A percentile compares a stretch with the other conserved stretches of the same genome.
Conservation (phyloP, 345 rosid genomes). For the Bruguiera sexangula region DNA sequence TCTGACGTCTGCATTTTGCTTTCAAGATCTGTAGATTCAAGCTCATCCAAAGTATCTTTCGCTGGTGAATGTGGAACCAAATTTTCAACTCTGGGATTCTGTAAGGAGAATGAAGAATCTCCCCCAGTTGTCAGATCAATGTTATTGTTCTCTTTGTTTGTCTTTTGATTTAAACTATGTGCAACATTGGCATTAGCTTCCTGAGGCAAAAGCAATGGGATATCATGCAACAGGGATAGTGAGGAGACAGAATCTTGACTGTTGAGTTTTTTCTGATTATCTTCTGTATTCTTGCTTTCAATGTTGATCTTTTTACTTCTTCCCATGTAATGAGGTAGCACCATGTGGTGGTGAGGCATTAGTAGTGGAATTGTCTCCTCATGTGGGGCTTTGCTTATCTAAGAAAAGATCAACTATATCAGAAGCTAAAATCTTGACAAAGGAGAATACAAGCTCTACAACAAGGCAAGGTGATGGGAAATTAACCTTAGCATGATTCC, state of each 20-base stretch:
- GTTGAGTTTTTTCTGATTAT: slow-evolving; percentile 29
- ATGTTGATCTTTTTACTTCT: slow-evolving; percentile 57
- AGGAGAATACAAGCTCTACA: neutral
- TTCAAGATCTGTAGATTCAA: slow-evolving; percentile 25
- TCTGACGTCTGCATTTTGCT: slow-evolving; percentile 36
- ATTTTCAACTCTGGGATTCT: slow-evolving; percentile 25
- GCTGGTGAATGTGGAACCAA: slow-evolving; percentile 25
- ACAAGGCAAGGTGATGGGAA: neutral
- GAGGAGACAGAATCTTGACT: slow-evolving; percentile 51
- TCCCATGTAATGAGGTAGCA: slow-evolving; percentile 92
- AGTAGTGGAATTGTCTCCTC: slow-evolving; percentile 79
- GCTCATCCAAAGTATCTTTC: slow-evolving; percentile 21
- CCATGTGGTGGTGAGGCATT: slow-evolving; percentile 96
- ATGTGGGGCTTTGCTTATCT: slow-evolving; percentile 90
- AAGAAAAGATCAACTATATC: slow-evolving; percentile 5
- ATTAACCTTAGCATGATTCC: slow-evolving; percentile 95
- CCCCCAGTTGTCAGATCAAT: slow-evolving; percentile 15
- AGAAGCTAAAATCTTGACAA: slow-evolving; percentile 6
- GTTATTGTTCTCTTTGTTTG: slow-evolving; percentile 12
- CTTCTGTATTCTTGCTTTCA: slow-evolving; percentile 33
- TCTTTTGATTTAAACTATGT: slow-evolving; percentile 21
- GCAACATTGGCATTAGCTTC: slow-evolving; percentile 43
- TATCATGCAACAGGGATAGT: slow-evolving; percentile 52
- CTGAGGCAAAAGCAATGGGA: slow-evolving; percentile 87
- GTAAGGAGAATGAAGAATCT: slow-evolving; percentile 18